These are phyloP conservation scores for Lipomyces starkeyi DNA, from an alignment of 805 yeast species.

Conservation along the genomic window DNA sequence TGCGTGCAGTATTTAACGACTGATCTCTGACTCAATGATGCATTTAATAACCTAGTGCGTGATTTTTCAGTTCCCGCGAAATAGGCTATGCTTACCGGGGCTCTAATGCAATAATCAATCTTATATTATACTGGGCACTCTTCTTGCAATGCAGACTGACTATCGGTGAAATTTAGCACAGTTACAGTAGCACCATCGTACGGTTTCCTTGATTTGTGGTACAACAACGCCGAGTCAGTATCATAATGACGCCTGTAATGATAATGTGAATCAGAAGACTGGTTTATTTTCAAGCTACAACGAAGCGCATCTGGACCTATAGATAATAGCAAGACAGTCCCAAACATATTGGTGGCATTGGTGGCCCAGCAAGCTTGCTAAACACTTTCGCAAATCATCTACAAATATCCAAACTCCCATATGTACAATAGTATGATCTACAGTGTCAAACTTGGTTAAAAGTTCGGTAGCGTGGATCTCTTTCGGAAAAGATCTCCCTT, in stretches of 20 bases:
- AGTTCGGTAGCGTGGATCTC: conserved; percentile 23
- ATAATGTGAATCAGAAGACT: background rate
- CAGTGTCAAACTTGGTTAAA: conserved; percentile 6
- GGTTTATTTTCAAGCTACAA: background rate
- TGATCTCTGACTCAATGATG: background rate
- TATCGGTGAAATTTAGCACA: too few relatives aligned
- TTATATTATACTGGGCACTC: background rate
- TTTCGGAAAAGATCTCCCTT: conserved; percentile 35
- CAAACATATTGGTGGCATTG: too few relatives aligned
- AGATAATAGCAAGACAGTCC: background rate
- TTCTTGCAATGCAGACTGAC: too few relatives aligned
- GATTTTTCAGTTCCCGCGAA: background rate
- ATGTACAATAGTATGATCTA: conserved; percentile 11
- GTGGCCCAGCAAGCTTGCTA: too few relatives aligned
- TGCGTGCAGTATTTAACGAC: too few relatives aligned
- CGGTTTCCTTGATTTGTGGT: too few relatives aligned
- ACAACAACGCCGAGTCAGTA: too few relatives aligned
- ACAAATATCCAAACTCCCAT: background rate
- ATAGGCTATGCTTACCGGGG: background rate
- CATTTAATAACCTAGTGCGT: background rate
- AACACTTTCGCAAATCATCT: background rate
- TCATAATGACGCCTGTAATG: background rate
- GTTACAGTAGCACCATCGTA: too few relatives aligned
- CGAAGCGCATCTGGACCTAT: background rate
- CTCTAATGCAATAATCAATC: background rate